Percentiles rank a stretch among this genome's conserved stretches.
Evolutionary conservation across 140 eudicot species (phyloP).

Genomic region (Stevia rebaudiana): DNA sequence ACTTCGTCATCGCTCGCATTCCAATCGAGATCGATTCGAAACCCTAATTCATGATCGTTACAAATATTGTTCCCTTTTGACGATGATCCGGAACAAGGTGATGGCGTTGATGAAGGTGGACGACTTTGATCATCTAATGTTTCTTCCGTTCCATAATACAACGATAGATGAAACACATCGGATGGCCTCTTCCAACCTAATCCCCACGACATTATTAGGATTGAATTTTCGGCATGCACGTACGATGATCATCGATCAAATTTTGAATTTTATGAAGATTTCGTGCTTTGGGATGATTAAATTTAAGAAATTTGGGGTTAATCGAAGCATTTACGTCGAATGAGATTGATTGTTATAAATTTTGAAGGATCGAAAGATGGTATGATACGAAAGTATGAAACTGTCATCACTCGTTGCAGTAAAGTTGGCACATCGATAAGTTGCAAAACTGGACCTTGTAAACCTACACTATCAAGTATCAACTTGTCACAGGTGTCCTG

Average conservation of each 20-base stretch:
- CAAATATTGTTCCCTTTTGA: slow-evolving; percentile 20
- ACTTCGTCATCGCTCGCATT: slow-evolving; percentile 63
- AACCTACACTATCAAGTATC: too few relatives aligned
- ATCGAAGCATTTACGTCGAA: neutral
- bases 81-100: slow-evolving; percentile 34
- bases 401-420: slow-evolving; percentile 14
- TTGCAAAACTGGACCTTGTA: slow-evolving; percentile 16
- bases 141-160: slow-evolving; percentile 53
- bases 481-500: too few relatives aligned
- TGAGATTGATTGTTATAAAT: slow-evolving; percentile 2
- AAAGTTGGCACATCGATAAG: slow-evolving; percentile 10
- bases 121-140: slow-evolving; percentile 38
- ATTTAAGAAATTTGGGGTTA: slow-evolving; percentile 9
- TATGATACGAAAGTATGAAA: slow-evolving; percentile 11
- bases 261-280: neutral
- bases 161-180: slow-evolving; percentile 55
- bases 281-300: slow-evolving; percentile 5
- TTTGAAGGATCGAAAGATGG: slow-evolving; percentile 11
- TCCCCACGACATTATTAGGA: slow-evolving; percentile 72
- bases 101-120: slow-evolving; percentile 28
- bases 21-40: slow-evolving; percentile 68
- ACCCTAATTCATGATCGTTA: slow-evolving; percentile 36
- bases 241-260: slow-evolving; percentile 12
- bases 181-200: slow-evolving; percentile 76
- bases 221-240: slow-evolving; percentile 20